Evolutionary conservation across 306 rosid genomes (phyloP).

Genomic region (Malus domestica): ASM211411v1 NC_041803.1:36886501-36887000

Average conservation of each 20-base stretch:
- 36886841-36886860: neutral
- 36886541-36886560: conserved; percentile 62
- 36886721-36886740: neutral
- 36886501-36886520: conserved; percentile 38
- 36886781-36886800: neutral
- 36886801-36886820: neutral
- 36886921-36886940: neutral
- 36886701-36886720: neutral
- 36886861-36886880: neutral
- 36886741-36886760: neutral
- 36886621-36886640: conserved; percentile 61
- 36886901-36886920: no score
- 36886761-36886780: neutral
- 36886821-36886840: neutral
- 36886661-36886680: neutral
- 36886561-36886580: conserved; percentile 41
- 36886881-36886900: no score
- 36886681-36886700: neutral
- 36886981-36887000: neutral
- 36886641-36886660: conserved; percentile 1
- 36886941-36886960: neutral
- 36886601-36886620: conserved; percentile 70
- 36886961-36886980: neutral
- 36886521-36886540: conserved; percentile 29
- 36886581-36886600: conserved; percentile 43